Percentiles rank a stretch among this genome's conserved stretches.
Evolutionary conservation across 176 grass and related monocot genomes (phyloP).

Genomic region (Eleusine coracana): DNA sequence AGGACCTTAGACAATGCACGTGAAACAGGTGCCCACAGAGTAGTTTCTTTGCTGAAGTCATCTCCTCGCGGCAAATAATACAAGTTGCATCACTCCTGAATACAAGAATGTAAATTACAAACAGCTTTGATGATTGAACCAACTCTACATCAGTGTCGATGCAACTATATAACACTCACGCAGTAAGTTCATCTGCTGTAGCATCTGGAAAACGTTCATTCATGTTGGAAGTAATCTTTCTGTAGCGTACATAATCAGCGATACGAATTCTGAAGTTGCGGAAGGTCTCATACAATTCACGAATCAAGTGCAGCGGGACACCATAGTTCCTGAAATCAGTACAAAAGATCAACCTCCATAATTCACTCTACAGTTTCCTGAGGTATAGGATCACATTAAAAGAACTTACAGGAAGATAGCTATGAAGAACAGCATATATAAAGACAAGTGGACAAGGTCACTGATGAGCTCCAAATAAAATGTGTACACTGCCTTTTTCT

Average conservation of each 20-base stretch:
- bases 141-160: not conserved
- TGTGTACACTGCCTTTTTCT: conserved; percentile 95
- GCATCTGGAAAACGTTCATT: conserved; percentile 94
- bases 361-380: conserved; percentile 12
- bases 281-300: conserved; percentile 96
- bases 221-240: conserved; percentile 98
- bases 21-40: conserved; percentile 96
- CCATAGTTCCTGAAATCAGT: conserved; percentile 86
- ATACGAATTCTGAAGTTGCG: conserved; percentile 85
- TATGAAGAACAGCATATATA: conserved; percentile 98
- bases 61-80: conserved; percentile 99
- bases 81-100: conserved; percentile 92
- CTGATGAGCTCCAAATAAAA: conserved; percentile 95
- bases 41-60: conserved; percentile 89
- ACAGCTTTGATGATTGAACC: not conserved
- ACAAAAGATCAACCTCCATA: conserved; percentile 11
- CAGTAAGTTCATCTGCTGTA: conserved; percentile 76
- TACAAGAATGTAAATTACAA: not conserved
- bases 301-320: conserved; percentile 92
- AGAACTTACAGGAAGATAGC: conserved; percentile 91
- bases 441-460: conserved; percentile 91
- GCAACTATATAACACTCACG: conserved; percentile 52
- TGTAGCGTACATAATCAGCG: conserved; percentile 86
- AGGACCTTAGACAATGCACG: conserved; percentile 93
- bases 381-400: conserved; percentile 4